Percentiles rank a stretch among this genome's conserved stretches.
These are phyloP conservation scores for Peronospora tabacina DNA, from an alignment of 352 stramenopile species.

Conservation along the genomic window DNA sequence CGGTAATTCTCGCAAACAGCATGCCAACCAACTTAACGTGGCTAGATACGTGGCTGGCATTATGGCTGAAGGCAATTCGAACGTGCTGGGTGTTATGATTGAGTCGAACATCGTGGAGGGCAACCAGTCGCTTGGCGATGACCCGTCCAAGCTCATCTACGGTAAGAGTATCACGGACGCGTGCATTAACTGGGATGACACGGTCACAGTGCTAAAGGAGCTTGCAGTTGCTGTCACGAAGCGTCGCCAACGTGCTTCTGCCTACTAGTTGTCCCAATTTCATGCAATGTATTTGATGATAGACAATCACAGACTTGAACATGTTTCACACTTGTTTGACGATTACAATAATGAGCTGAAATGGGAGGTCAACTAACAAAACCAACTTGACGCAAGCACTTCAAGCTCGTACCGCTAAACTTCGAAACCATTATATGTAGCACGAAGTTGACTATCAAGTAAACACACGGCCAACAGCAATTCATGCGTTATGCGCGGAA, in stretches of 20 bases:
- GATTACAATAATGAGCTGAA: not conserved
- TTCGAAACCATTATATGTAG: too few species aligned
- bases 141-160: constrained; percentile 66
- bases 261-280: constrained; percentile 22
- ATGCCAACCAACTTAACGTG: constrained; percentile 80
- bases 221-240: constrained; percentile 48
- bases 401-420: not conserved
- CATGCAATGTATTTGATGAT: constrained; percentile 18
- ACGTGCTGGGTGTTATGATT: constrained; percentile 83
- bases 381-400: not conserved
- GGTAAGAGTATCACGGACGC: constrained; percentile 85
- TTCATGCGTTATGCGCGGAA: too few species aligned
- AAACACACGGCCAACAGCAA: too few species aligned
- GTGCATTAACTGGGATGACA: constrained; percentile 83
- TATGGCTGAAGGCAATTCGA: constrained; percentile 52
- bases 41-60: constrained; percentile 55
- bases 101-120: constrained; percentile 84
- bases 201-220: constrained; percentile 48
- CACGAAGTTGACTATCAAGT: too few species aligned
- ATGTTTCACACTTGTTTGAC: not conserved
- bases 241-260: constrained; percentile 27
- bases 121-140: constrained; percentile 70
- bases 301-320: not conserved
- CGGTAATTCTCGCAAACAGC: constrained; percentile 80
- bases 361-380: not conserved